Base-by-base conservation (phyloP, 2,329 filamentous ascomycete genomes). In the Stagonosporopsis rhizophila region DNA sequence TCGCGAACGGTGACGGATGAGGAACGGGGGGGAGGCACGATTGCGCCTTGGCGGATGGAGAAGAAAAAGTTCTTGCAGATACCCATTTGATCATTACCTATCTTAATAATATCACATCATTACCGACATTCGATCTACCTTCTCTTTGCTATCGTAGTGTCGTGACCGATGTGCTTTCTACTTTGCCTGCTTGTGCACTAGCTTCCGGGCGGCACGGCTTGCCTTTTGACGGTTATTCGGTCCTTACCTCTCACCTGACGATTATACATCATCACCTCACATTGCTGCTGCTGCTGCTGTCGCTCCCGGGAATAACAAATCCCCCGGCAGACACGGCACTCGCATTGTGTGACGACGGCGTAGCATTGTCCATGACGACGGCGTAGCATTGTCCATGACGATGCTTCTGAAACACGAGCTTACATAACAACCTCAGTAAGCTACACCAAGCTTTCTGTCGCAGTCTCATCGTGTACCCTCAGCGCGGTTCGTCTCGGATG, bases 371-470 rank as follows among this genome's bases (percentile, higher is more conserved):
- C 30, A 23, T 52, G 47, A 39, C 38, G 25, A 52, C 47, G 3
- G 41, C 46, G 35, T 56, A 46, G 23, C 52, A 56, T 41, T 47
- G 47, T 35, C 47, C 30, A 23, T 52, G 47, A 39, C 38, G 25
- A 52, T 51, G 3, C 11, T 15, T 17, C 28, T 56, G 53, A 56
- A 56, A 56, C 53, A 17, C 42, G 3, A 32, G 23, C n/a, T 40
- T 44, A 32, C 42, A 39, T 47, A 44, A 38, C n/a, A 22, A n/a
- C 8, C 42, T 47, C 23, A 32, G 52, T 27, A 47, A 56, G 47
- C 47, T n/a, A 47, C 23, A 37, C 32, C 48, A 56, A 56, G 53
- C 53, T 56, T 56, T 52, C 47, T 52, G 53, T 56, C 53, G 35
- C 15, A 11, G 53, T 48, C 38, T 56, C 47, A 44, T 35, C 38